A percentile compares a stretch with the other conserved stretches of the same genome.
These are phyloP conservation scores for Penicillium canariense DNA, from an alignment of 495 filamentous ascomycete genomes.

Conservation along the genomic window DNA sequence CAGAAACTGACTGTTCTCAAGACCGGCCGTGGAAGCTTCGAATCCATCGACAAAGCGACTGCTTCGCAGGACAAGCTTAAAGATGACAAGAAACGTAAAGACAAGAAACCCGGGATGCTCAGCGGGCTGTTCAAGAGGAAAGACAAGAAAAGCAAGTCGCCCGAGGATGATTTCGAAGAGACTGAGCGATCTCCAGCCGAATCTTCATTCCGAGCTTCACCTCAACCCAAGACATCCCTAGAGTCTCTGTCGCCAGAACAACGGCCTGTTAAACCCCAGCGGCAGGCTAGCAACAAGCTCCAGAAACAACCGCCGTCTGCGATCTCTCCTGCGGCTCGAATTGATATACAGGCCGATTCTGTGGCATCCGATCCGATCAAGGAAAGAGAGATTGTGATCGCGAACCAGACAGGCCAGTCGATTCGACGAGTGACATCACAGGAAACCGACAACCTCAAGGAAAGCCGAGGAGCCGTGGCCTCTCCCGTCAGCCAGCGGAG, in stretches of 20 bases:
- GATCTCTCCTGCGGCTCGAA: constrained; percentile 2
- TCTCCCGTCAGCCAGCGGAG: constrained; percentile 21
- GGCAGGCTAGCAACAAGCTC: constrained; percentile 47
- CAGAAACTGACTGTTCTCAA: constrained; percentile 52
- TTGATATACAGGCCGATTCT: constrained; percentile 6
- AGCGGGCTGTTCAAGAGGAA: constrained; percentile 94
- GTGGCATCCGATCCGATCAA: constrained; percentile 16
- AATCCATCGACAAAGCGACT: constrained; percentile 51
- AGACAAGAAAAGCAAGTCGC: constrained; percentile 74
- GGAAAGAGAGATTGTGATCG: constrained; percentile 9
- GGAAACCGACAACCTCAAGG: constrained; percentile 26
- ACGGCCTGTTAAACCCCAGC: constrained; percentile 63
- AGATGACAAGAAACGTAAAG: constrained; percentile 84
- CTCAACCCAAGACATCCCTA: constrained; percentile 50
- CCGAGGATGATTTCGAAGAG: constrained; percentile 65
- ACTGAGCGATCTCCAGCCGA: constrained; percentile 61
- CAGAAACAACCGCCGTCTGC: constrained; percentile 22
- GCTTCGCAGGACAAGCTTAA: constrained; percentile 54
- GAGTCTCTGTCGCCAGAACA: constrained; percentile 43
- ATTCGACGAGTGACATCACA: constrained; percentile 44
- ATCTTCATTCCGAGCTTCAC: constrained; percentile 45
- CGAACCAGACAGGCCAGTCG: constrained; percentile 24
- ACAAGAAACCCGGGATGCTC: constrained; percentile 89
- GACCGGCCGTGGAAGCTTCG: constrained; percentile 43
- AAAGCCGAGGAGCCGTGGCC: constrained; percentile 14